phyloP scores from a whole-genome alignment of 106 monocot species.

The Gastrodia elata region DNA sequence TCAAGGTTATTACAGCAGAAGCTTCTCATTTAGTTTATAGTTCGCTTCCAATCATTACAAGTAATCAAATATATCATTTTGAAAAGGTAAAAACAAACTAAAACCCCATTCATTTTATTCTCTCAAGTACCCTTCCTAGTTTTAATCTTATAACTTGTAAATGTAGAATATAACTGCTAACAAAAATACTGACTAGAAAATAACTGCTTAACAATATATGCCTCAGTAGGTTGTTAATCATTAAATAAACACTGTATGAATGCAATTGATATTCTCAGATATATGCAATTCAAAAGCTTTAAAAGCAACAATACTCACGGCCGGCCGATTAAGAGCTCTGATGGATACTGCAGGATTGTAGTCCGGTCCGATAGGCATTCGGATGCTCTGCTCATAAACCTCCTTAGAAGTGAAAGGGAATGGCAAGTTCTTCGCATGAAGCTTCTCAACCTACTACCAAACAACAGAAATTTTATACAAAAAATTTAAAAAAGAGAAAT shows the following conservation, averaged over 20 bases:
- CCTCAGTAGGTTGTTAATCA: not conserved
- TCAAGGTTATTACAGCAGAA: no score
- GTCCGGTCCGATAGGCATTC: slow-evolving; percentile 94
- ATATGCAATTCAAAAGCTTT: not conserved
- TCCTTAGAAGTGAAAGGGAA: slow-evolving; percentile 81
- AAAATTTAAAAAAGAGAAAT: not conserved
- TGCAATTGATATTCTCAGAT: not conserved
- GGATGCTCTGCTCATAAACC: slow-evolving; percentile 74
- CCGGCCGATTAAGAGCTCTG: slow-evolving; percentile 72
- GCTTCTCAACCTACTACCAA: slow-evolving; percentile 72
- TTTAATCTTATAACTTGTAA: not conserved
- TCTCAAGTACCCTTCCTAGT: not conserved
- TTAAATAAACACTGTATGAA: not conserved
- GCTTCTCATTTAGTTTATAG: no score
- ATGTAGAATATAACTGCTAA: not conserved
- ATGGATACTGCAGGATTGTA: slow-evolving; percentile 75
- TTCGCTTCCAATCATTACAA: no score
- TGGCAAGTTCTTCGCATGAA: slow-evolving; percentile 50
- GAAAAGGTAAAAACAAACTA: not conserved
- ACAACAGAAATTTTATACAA: not conserved
- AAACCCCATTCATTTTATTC: not conserved
- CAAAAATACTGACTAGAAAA: not conserved
- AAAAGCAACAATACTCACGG: slow-evolving; percentile 33
- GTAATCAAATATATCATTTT: no score
- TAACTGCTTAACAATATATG: not conserved